phyloP scores from a whole-genome alignment of 768 basidiomycete genomes.

The Collybiopsis confluens region DNA sequence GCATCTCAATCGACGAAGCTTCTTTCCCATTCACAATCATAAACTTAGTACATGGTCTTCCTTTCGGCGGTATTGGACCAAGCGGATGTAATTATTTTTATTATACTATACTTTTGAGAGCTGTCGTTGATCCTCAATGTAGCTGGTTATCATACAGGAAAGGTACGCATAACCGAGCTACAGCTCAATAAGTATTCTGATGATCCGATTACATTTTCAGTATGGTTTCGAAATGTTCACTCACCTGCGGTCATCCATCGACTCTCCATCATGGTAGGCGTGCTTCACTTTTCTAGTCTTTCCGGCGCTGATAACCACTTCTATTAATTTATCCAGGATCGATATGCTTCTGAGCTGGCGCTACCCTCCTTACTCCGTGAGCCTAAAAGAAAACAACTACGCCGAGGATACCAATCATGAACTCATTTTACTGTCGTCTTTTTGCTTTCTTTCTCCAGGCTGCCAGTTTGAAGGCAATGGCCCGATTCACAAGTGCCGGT shows the following conservation, averaged over 20 bases:
- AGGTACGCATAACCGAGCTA: slow-evolving; percentile 39
- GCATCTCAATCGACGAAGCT: no score
- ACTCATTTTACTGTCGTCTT: not conserved
- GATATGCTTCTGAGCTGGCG: slow-evolving; percentile 47
- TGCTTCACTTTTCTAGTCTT: slow-evolving; percentile 11
- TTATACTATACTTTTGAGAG: not conserved
- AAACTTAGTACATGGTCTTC: slow-evolving; percentile 32
- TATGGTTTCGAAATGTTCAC: slow-evolving; percentile 76
- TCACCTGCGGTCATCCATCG: slow-evolving; percentile 58
- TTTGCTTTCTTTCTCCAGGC: slow-evolving; percentile 15
- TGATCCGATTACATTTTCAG: slow-evolving; percentile 1
- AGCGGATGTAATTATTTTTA: slow-evolving; percentile 51
- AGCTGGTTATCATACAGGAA: slow-evolving; percentile 72
- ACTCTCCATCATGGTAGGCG: slow-evolving; percentile 56
- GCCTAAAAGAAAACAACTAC: not conserved
- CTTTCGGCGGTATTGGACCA: slow-evolving; percentile 54
- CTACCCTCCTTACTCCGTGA: slow-evolving; percentile 58
- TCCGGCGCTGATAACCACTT: not conserved
- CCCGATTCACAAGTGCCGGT: slow-evolving; percentile 20
- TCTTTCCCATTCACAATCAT: not conserved
- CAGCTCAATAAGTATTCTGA: slow-evolving; percentile 43
- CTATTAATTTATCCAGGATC: slow-evolving; percentile 28
- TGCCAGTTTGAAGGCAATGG: slow-evolving; percentile 27
- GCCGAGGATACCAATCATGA: not conserved
- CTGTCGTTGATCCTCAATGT: not conserved